Evolutionary conservation across 306 rosid genomes (phyloP).

Genomic region (Cucumis hystrix): DNA sequence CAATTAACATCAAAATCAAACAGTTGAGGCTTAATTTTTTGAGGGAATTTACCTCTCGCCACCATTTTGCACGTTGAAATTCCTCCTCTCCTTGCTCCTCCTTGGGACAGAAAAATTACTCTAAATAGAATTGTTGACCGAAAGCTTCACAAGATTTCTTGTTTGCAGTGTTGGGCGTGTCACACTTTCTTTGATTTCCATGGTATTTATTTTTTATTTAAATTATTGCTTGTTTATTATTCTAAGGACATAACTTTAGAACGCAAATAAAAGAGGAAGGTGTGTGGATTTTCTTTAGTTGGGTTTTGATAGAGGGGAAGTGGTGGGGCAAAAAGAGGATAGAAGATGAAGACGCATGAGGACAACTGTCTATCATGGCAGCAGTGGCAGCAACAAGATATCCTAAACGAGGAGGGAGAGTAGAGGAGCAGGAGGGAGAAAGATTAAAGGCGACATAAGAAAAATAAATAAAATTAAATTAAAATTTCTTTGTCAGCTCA

Average conservation of each 20-base stretch:
- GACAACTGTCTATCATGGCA: background rate
- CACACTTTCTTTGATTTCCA: background rate
- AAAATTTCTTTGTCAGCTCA: background rate
- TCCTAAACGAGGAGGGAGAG: background rate
- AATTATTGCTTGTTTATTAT: background rate
- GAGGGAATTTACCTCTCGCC: conserved; percentile 40
- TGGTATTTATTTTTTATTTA: background rate
- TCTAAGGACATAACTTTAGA: background rate
- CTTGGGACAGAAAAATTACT: conserved; percentile 36
- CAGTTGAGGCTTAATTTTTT: conserved; percentile 6
- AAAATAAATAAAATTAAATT: too few species aligned
- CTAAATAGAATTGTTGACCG: conserved; percentile 74
- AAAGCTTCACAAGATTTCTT: conserved; percentile 40
- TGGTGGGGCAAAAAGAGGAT: background rate
- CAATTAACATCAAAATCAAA: background rate
- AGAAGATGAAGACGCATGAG: background rate
- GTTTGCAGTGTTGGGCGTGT: conserved; percentile 20
- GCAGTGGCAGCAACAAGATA: background rate
- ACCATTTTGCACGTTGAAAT: conserved; percentile 70
- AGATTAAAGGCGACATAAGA: background rate
- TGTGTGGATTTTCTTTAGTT: background rate
- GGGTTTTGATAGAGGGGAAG: background rate
- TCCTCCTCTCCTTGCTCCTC: conserved; percentile 54
- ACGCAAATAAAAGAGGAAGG: background rate
- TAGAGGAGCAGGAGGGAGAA: background rate